Evolutionary conservation across 2,329 filamentous ascomycete species (phyloP).

Genomic region (Chaetomiaceae sp.): DNA sequence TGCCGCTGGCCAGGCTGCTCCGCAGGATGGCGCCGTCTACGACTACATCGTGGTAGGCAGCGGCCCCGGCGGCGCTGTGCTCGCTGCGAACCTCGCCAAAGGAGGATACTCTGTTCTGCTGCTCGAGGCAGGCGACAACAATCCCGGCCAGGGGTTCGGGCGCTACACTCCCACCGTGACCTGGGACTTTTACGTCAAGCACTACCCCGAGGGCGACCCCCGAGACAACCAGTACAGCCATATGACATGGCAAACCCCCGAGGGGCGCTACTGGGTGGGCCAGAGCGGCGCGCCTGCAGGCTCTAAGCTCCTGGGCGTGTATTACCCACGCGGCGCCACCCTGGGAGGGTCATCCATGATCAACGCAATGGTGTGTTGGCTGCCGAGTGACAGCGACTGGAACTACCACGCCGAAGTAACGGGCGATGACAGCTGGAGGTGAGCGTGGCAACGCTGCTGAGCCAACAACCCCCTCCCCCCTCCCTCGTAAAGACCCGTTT

Average conservation of each 20-base stretch:
- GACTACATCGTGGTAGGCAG: slow-evolving; percentile 61
- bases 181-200: slow-evolving; percentile 56
- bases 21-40: slow-evolving; percentile 32
- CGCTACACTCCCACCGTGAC: slow-evolving; percentile 22
- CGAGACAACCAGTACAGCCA: slow-evolving; percentile 48
- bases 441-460: not conserved
- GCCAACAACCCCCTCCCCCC: no score
- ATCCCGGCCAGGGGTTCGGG: slow-evolving; percentile 15
- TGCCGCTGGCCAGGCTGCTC: not conserved
- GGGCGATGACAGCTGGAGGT: slow-evolving; percentile 55
- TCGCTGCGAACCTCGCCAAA: slow-evolving; percentile 54
- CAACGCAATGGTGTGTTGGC: slow-evolving; percentile 57
- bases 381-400: slow-evolving; percentile 57
- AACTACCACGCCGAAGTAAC: slow-evolving; percentile 53
- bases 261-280: slow-evolving; percentile 37
- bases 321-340: slow-evolving; percentile 45
- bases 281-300: slow-evolving; percentile 35
- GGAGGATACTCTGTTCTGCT: slow-evolving; percentile 57
- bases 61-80: slow-evolving; percentile 54
- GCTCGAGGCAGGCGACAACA: slow-evolving; percentile 57
- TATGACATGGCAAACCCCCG: slow-evolving; percentile 44
- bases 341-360: slow-evolving; percentile 53
- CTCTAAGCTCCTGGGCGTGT: slow-evolving; percentile 39
- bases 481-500: no score
- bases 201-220: slow-evolving; percentile 43